A percentile compares a stretch with the other conserved stretches of the same genome.
phyloP scores from a whole-genome alignment of 768 basidiomycete genomes.

The Cystobasidium ongulense region DNA sequence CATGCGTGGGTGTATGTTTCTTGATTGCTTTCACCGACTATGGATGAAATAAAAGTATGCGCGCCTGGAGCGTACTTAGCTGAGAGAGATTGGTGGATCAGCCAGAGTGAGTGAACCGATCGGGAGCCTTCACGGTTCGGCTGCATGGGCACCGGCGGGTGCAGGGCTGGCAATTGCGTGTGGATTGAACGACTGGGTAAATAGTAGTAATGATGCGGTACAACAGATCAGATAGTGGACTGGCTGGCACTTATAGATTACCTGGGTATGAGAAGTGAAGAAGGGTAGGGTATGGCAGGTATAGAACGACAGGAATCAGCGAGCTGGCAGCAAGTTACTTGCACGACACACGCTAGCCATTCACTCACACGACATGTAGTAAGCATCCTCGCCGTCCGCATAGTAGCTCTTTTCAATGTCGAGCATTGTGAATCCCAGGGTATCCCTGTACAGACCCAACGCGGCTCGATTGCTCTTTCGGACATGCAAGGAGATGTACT shows the following conservation, averaged over 20 bases:
- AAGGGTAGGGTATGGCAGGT: neutral
- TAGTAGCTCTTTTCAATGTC: slow-evolving; percentile 84
- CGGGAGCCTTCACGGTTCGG: neutral
- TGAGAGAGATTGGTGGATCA: too few relatives aligned
- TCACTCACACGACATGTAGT: slow-evolving; percentile 29
- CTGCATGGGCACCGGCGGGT: neutral
- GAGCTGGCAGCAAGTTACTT: too few relatives aligned
- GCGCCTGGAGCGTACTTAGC: too few relatives aligned
- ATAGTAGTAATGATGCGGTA: neutral
- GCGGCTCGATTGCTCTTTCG: slow-evolving; percentile 92
- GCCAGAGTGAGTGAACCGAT: neutral
- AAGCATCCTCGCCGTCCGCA: slow-evolving; percentile 47
- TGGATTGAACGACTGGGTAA: neutral
- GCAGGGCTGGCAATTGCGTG: neutral
- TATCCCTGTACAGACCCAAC: slow-evolving; percentile 75
- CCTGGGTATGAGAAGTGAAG: neutral
- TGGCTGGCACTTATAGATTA: neutral
- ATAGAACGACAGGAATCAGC: too few relatives aligned
- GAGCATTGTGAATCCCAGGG: slow-evolving; percentile 77
- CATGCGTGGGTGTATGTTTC: neutral
- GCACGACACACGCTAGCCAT: neutral
- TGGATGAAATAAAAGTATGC: too few relatives aligned
- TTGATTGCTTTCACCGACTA: neutral
- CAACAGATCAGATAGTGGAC: neutral
- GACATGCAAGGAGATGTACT: slow-evolving; percentile 80